Evolutionary conservation across 768 basidiomycete genomes (phyloP).

Genomic region (Sporobolomyces phaffii): DNA sequence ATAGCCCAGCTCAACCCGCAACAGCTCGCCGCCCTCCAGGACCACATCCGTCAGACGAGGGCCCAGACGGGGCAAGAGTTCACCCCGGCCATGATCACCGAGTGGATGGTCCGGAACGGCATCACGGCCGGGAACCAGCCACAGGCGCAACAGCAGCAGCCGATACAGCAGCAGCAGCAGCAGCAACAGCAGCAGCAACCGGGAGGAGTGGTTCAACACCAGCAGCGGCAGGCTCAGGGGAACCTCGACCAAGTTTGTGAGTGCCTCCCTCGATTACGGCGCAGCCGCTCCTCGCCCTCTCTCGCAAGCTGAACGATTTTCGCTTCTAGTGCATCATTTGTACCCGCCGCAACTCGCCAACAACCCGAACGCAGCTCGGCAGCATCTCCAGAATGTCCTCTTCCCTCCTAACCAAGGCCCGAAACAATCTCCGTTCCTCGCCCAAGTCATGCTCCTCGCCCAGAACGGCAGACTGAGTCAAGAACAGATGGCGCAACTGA

Average conservation of each 20-base stretch:
- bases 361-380: conserved; percentile 19
- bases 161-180: neutral
- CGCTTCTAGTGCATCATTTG: conserved; percentile 20
- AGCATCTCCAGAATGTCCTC: conserved; percentile 26
- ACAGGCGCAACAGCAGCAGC: conserved; percentile 5
- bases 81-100: conserved; percentile 28
- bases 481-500: conserved; percentile 32
- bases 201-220: too few relatives aligned
- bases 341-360: conserved; percentile 24
- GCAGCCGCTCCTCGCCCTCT: too few relatives aligned
- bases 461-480: conserved; percentile 23
- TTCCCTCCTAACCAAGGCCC: conserved; percentile 33
- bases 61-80: conserved; percentile 24
- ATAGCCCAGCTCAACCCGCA: conserved; percentile 29
- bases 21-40: conserved; percentile 34
- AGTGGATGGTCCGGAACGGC: conserved; percentile 33
- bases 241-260: conserved; percentile 8
- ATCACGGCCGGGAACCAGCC: neutral
- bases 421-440: conserved; percentile 28
- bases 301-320: too few relatives aligned
- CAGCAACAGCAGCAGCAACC: conserved; percentile 14
- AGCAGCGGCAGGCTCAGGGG: conserved; percentile 9
- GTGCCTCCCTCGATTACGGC: too few relatives aligned
- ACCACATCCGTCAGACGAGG: conserved; percentile 28
- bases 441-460: conserved; percentile 34